Base-by-base conservation (phyloP, 148 eudicot genomes). In the Limonium bicolor region DNA sequence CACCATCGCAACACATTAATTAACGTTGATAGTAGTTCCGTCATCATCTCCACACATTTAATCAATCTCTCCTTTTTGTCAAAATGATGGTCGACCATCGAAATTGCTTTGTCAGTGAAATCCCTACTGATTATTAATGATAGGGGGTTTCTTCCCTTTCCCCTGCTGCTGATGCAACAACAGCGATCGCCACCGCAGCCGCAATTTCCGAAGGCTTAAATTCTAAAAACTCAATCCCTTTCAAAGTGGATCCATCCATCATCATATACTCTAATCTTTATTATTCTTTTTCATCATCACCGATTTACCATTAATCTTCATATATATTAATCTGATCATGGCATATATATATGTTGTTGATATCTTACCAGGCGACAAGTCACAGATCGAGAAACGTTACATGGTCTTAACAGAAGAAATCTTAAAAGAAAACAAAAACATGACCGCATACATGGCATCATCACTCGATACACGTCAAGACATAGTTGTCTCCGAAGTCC, bases 171-270 rank as follows among this genome's bases (percentile, higher is more conserved):
- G n/a, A n/a, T n/a, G n/a, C n/a, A n/a, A n/a, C 61, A 36, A 78
- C 80, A 71, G 63, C 66, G 30, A 85, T 51, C 31, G 93, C 80
- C 66, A 78, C 95, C 66, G 87, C 87, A 67, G 99, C 95, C 66
- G 95, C 93, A 53, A 90, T 67, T 51, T 84, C 95, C 60, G 93
- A 84, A 36, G 95, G 76, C 73, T 50, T 85, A 79, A 77, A 90
- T 65, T 90, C 80, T 75, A 90, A 75, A 59, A 68, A 78, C 47
- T 80, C 85, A 66, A 76, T 79, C 19, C 72, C 94, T 84, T n/a
- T n/a, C n/a, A n/a, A n/a, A n/a, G n/a, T n/a, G n/a, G n/a, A n/a
- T n/a, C n/a, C n/a, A n/a, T n/a, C n/a, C n/a, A n/a, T n/a, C n/a
- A n/a, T n/a, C n/a, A n/a, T n/a, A n/a, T n/a, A n/a, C n/a, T n/a